Base-by-base conservation (phyloP, 2,329 filamentous ascomycete species). In the Alternaria sp. region DNA sequence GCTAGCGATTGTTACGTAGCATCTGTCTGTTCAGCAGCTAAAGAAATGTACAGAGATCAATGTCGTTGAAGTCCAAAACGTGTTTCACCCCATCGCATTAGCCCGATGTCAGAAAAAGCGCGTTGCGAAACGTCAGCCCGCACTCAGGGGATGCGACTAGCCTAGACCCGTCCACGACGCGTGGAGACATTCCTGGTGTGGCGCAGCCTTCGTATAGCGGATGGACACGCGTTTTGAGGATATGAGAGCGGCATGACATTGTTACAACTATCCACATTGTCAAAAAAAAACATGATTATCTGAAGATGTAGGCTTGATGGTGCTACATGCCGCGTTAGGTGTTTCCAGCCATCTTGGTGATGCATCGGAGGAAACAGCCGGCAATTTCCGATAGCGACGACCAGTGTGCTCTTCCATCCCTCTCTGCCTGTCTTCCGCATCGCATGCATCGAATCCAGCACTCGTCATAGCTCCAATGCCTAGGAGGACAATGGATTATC, bases 81-180 rank as follows among this genome's bases (percentile, higher is more conserved):
- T 45, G 48, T 33, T 44, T 60, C 42, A 60, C 44, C 48, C 52
- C 55, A 59, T 61, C 26, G 56, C 48, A 23, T 31, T 54, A 28
- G 33, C 34, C 44, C 39, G 31, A 31, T 49, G 34, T 54, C 42
- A 41, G 41, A 48, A 33, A 40, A 44, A 34, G 39, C 29, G 40
- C 50, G 51, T 52, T 49, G 53, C 10, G 21, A 51, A 51, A 34
- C 39, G 45, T 48, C 39, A 39, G 36, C 48, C 37, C 42, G 37
- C 40, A 37, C 33, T 63, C 58, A 63, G 60, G 60, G 44, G 60
- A 59, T 59, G 56, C 52, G 49, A 51, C 34, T 26, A 41, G 60
- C 41, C 52, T 56, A 62, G 56, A 26, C 60, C 60, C 44, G 28
- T 21, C 48, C 34, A 36, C 39, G 57, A 31, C 42, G 28, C 14